These are phyloP conservation scores for Citrullus amarus DNA, from an alignment of 306 rosid species.

Conservation along the genomic window DNA sequence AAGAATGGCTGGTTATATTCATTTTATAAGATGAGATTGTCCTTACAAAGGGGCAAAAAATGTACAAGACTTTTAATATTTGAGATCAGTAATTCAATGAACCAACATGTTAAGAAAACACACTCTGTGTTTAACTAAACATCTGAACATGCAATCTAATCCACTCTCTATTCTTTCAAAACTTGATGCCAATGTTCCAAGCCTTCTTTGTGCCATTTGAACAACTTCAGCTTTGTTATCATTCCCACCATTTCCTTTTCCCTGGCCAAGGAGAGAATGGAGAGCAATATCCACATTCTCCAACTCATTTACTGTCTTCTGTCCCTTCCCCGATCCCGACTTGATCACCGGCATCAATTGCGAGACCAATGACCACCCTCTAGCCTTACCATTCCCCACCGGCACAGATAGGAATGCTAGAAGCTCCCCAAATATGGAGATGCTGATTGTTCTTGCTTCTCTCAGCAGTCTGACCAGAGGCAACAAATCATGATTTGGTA, in stretches of 20 bases:
- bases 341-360: conserved; percentile 27
- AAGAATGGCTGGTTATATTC: neutral
- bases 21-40: neutral
- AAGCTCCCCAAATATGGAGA: conserved; percentile 33
- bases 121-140: conserved; percentile 66
- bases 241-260: neutral
- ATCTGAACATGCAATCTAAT: conserved; percentile 47
- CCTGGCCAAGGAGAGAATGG: conserved; percentile 25
- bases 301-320: conserved; percentile 29
- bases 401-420: conserved; percentile 39
- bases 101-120: conserved; percentile 49
- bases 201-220: conserved; percentile 27
- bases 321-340: conserved; percentile 27
- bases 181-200: conserved; percentile 30
- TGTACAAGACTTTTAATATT: neutral
- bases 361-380: conserved; percentile 31
- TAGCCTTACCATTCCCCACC: conserved; percentile 23
- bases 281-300: conserved; percentile 31
- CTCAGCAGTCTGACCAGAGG: conserved; percentile 29
- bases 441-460: conserved; percentile 35
- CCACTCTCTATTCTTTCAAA: conserved; percentile 38
- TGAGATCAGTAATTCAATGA: conserved; percentile 13
- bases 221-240: conserved; percentile 28
- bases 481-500: conserved; percentile 20
- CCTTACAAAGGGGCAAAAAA: neutral